Evolutionary conservation across 495 filamentous ascomycete genomes (phyloP).

Genomic region (Venustampulla echinocandica): DNA sequence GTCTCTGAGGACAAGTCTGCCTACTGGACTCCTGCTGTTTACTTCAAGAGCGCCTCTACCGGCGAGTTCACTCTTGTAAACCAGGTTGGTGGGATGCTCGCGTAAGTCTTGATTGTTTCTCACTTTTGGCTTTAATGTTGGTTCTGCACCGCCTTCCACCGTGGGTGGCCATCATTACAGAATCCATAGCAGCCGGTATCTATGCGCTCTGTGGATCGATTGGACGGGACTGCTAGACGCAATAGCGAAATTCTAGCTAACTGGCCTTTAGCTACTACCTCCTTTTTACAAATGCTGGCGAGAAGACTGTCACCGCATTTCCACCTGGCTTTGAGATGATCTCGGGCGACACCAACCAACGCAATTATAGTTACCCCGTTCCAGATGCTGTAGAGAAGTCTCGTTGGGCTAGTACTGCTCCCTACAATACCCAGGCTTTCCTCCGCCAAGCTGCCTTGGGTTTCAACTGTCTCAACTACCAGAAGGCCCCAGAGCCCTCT

Average conservation of each 20-base stretch:
- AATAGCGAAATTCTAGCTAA: neutral
- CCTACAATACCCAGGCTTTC: constrained; percentile 49
- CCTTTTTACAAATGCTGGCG: constrained; percentile 40
- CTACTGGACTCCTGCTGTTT: constrained; percentile 60
- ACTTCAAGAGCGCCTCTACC: constrained; percentile 47
- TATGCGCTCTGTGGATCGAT: neutral
- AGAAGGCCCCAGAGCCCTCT: constrained; percentile 50
- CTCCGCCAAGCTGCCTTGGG: constrained; percentile 76
- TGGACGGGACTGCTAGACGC: neutral
- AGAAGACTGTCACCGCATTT: constrained; percentile 61
- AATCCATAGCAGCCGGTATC: neutral
- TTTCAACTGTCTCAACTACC: constrained; percentile 87
- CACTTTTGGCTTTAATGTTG: no score
- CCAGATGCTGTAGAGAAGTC: constrained; percentile 71
- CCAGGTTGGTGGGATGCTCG: constrained; percentile 54
- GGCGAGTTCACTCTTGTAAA: constrained; percentile 36
- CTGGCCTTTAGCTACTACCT: constrained; percentile 58
- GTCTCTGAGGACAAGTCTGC: constrained; percentile 57
- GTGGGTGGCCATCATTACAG: neutral
- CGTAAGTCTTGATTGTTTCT: constrained; percentile 32
- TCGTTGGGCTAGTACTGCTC: constrained; percentile 46
- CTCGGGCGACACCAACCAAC: constrained; percentile 58
- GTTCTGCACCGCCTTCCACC: neutral
- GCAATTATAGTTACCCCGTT: constrained; percentile 62
- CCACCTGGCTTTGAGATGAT: constrained; percentile 78